Evolutionary conservation across 495 filamentous ascomycete genomes (phyloP), one percentile per base, ranked within the genome.

Genomic region (Annulohypoxylon bovei): DNA sequence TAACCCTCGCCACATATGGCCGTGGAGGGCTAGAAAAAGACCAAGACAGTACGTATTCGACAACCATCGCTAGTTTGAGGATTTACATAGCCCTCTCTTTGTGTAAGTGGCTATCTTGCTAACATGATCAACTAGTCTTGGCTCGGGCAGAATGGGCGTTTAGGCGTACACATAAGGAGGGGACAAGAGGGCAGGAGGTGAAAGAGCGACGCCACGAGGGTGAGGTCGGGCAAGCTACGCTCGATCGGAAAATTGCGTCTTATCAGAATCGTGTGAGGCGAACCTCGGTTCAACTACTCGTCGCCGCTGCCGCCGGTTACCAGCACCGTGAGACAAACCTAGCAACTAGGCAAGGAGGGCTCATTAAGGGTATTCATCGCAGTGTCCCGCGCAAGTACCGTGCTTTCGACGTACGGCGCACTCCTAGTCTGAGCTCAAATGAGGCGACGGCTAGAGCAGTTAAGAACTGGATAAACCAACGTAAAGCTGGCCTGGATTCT

Each of bases 251-350:
- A 25, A 53, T 71, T 9, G 25, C 30, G 3, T 53, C 52, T 0
- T 65, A 68, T 20, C 50, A 27, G 28, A 65, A 65, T 9, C 68
- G 58, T 25, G 22, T 70, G 28, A 62, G 59, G 47, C 65, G 68
- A 44, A 50, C 56, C 25, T 70, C 65, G 22, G 53, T 62, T 4
- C 71, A 76, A 53, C 55, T 76, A 4, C 68, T 75, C 12, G 37
- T 68, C 23, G 68, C 74, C 35, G 71, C 72, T 6, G 65, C 66
- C 6, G 61, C 70, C 11, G 52, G 68, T 33, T 32, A 72, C 22
- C 65, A 70, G 44, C 67, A 62, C 50, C 68, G 58, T 23, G 65
- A 71, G 42, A 35, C 54, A 16, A 64, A 42, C 27, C 46, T 46
- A 40, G 70, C 56, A 30, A 52, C 57, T n/a, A 65, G 39, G 4